Evolutionary conservation across 2,329 filamentous ascomycete genomes (phyloP), one percentile per base, ranked within the genome.

Genomic region (Xylariaceae sp.): DNA sequence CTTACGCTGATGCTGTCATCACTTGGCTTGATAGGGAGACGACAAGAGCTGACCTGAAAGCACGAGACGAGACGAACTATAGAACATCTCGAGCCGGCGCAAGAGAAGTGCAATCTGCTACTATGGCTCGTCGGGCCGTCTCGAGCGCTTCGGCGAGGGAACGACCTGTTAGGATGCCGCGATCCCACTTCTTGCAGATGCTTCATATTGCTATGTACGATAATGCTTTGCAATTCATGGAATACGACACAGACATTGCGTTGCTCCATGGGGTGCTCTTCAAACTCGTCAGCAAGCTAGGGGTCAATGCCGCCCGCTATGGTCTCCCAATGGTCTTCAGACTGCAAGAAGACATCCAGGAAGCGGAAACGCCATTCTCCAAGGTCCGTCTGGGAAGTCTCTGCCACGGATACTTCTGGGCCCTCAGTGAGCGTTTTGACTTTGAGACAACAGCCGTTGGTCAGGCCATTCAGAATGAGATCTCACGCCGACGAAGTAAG

Each of bases 131-230:
- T 46, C 77, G 86, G 45, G 84, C 79, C 2, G 79, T 84, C 3
- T 89, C 87, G 1, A 84, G 74, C 52, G 76, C 83, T 6, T 84
- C 83, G 3, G 65, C 68, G 37, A 68, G 78, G 42, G 83, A 87
- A 31, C 80, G 76, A 47, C 68, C 70, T 13, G 59, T 67, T 16
- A 75, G 69, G 46, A 66, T 67, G 8, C 68, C 71, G 3, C 76
- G 77, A 32, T 81, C 80, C n/a, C 83, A 80, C 31, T 96, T 95
- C 59, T 66, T 96, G 37, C 79, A 88, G 40, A 72, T 94, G 3
- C 71, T 97, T 3, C 90, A 96, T 64, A 73, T 96, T 34, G 83
- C 86, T 37, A 77, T 93, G n/a, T 96, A 94, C 62, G 91, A 97
- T 61, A 87, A 87, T 51, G 86, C 87, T 7, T 67, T 91, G 17